Evolutionary conservation across 257 asterid genomes (phyloP), one percentile per base, ranked within the genome.

Genomic region (Galeopsis tetrahit): DNA sequence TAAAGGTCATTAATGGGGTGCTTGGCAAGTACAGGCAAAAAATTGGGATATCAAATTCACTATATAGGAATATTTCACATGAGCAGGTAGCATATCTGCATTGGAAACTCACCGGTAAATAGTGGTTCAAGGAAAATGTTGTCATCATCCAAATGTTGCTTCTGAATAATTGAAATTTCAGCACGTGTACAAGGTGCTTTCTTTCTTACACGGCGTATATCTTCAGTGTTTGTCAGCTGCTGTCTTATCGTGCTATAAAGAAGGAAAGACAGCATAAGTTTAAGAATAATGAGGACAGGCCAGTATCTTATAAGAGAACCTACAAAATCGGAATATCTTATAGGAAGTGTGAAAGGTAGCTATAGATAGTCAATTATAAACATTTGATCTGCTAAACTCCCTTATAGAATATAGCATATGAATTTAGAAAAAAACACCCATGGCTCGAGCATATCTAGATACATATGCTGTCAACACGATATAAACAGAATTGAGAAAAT

Each of bases 101-200:
- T 8, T 15, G 55, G 61, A 72, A 62, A 77, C 88, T 80, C 71
- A 89, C 98, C 98, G 35, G 84, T 80, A 70, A 76, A 73, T 67
- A 84, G 42, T 53, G 96, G 82, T 75, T 81, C 88, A 59, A 75
- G 77, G 75, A 90, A 90, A 65, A 80, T 71, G 66, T n/a, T 14
- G 21, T 84, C 88, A 70, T 92, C 96, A 63, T 84, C 96, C 83
- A 85, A 69, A 65, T 78, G 73, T 71, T 85, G 89, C 58, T 82
- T 88, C 85, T 74, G 83, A 68, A 92, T 88, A 81, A 77, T 74
- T 10, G 94, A 78, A 66, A 92, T 90, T 72, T 92, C 98, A 76
- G 87, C 77, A 64, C 64, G 87, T 2, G 96, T 85, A 63, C 98
- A 92, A 56, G 98, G 96, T 75, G 98, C 98, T 82, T 90, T 92